phyloP scores from a whole-genome alignment of 495 filamentous ascomycete genomes.

The Articulospora tetracladia region DNA sequence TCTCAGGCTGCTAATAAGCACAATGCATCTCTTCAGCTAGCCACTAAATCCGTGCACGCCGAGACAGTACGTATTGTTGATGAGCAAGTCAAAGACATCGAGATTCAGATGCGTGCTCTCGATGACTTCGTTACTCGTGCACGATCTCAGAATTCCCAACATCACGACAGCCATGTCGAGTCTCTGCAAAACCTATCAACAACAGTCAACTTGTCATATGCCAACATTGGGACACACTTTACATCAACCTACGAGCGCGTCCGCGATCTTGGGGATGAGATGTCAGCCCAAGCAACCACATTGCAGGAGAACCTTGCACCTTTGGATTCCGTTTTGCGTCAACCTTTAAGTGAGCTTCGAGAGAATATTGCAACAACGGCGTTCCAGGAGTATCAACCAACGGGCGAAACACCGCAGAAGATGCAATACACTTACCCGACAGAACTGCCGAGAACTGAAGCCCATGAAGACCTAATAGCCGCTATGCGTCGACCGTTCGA shows the following conservation, averaged over 20 bases:
- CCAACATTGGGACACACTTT: slow-evolving; percentile 62
- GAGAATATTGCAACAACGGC: slow-evolving; percentile 53
- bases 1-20: slow-evolving; percentile 69
- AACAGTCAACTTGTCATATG: slow-evolving; percentile 67
- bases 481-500: slow-evolving; percentile 16
- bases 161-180: slow-evolving; percentile 60
- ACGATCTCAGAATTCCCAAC: slow-evolving; percentile 71
- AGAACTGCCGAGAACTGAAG: slow-evolving; percentile 68
- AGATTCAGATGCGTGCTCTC: slow-evolving; percentile 78
- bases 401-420: slow-evolving; percentile 83
- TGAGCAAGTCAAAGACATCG: slow-evolving; percentile 81
- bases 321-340: slow-evolving; percentile 55
- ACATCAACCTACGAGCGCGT: slow-evolving; percentile 57
- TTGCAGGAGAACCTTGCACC: slow-evolving; percentile 54
- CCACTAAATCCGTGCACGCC: slow-evolving; percentile 85
- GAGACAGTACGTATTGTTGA: slow-evolving; percentile 88
- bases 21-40: slow-evolving; percentile 71
- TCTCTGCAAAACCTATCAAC: slow-evolving; percentile 57
- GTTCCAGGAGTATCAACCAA: slow-evolving; percentile 75
- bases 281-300: slow-evolving; percentile 46
- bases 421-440: slow-evolving; percentile 71
- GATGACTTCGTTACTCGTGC: slow-evolving; percentile 89
- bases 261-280: slow-evolving; percentile 57
- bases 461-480: slow-evolving; percentile 48
- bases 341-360: slow-evolving; percentile 67